Base-by-base conservation (phyloP, 2,329 filamentous ascomycete genomes). In the Didymella sp. region DNA sequence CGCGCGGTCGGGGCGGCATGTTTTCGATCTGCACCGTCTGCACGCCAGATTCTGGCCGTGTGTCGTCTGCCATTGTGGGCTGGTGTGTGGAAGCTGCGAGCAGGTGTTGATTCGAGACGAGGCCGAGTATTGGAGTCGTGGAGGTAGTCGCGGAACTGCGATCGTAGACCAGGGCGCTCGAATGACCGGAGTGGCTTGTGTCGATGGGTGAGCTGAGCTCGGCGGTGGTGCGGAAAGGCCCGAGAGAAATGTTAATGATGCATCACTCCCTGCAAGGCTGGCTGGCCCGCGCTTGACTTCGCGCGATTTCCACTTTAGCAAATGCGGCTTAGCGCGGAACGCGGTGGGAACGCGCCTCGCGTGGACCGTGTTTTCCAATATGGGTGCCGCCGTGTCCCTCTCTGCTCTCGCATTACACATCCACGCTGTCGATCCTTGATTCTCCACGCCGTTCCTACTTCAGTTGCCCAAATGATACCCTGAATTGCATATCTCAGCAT, bases 11-110 rank as follows among this genome's bases (percentile, higher is more conserved):
- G 22, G 64, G 58, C 11, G 60, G 60, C 41, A 49, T 45, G 28
- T 11, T 43, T 1, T 43, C 49, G 25, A 49, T 48, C 46, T 56
- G 54, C 58, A 61, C 54, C 49, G 63, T 61, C 42, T 62, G 48
- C 12, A 56, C 47, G 54, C 63, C 61, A 25, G 62, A 55, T 42
- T 62, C 49, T 54, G 79, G 70, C 70, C 77, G 70, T 52, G 78
- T 78, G 61, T 80, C 78, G 75, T 80, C 78, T 45, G 79, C 77
- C 79, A 81, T 82, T 58, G 62, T 69, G 66, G n/a, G n/a, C 59
- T 6, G 65, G 60, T 62, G 62, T 57, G 60, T n/a, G n/a, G n/a
- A n/a, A n/a, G n/a, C n/a, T n/a, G n/a, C n/a, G n/a, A n/a, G n/a
- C n/a, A 52, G 61, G 21, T 37, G 38, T 28, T 19, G 21, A 17